A percentile compares a stretch with the other conserved stretches of the same genome.
phyloP scores from a whole-genome alignment of 805 yeast genomes.

The Sugiyamaella americana region DNA sequence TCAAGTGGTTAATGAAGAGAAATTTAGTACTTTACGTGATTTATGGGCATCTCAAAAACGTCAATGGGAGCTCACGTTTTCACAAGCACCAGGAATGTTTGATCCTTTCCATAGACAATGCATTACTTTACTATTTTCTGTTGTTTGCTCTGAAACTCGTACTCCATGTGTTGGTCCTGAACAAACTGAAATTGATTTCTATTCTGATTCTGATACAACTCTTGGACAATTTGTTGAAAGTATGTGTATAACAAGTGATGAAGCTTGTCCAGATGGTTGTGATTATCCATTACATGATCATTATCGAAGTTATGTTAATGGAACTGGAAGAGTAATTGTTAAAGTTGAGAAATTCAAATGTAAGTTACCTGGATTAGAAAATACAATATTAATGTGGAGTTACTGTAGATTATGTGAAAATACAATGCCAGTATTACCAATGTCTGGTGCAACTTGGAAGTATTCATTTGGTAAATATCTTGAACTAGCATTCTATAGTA shows the following conservation, averaged over 20 bases:
- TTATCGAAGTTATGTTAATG: slow-evolving; percentile 82
- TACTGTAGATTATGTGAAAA: slow-evolving; percentile 73
- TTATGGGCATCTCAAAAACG: slow-evolving; percentile 39
- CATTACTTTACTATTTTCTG: slow-evolving; percentile 69
- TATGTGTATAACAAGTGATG: slow-evolving; percentile 58
- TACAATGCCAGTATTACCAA: slow-evolving; percentile 68
- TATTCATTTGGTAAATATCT: slow-evolving; percentile 90
- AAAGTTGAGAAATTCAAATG: slow-evolving; percentile 57
- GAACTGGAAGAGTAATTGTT: slow-evolving; percentile 74
- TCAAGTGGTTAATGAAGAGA: slow-evolving; percentile 29
- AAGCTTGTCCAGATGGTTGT: slow-evolving; percentile 75
- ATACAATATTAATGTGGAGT: slow-evolving; percentile 85
- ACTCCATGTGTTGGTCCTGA: slow-evolving; percentile 94
- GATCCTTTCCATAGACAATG: slow-evolving; percentile 74
- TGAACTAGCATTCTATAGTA: slow-evolving; percentile 77
- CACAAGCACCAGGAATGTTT: slow-evolving; percentile 49
- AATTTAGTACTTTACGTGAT: slow-evolving; percentile 27
- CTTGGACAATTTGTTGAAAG: slow-evolving; percentile 86
- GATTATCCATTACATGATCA: slow-evolving; percentile 66
- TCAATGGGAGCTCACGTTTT: slow-evolving; percentile 63
- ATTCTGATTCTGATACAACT: slow-evolving; percentile 85
- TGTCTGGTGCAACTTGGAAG: slow-evolving; percentile 85
- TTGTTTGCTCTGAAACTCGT: slow-evolving; percentile 75
- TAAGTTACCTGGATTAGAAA: slow-evolving; percentile 52
- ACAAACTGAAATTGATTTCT: slow-evolving; percentile 74